Evolutionary conservation across 345 rosid genomes (phyloP).

Genomic region (Limnanthes douglasii): DNA sequence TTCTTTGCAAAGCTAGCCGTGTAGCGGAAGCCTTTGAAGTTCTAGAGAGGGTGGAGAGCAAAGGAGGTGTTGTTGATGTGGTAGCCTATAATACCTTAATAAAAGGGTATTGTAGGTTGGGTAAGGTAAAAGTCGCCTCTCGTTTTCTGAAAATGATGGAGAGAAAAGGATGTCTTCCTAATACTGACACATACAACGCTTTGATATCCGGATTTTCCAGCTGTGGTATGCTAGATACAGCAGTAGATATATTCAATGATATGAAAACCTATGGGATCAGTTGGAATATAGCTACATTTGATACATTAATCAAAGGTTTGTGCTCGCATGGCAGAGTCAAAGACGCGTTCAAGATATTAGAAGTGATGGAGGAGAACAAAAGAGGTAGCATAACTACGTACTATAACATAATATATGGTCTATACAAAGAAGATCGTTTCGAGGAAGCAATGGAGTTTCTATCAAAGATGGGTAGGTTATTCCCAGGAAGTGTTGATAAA

Average conservation of each 20-base stretch:
- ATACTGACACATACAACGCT: constrained; percentile 49
- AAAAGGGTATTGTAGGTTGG: constrained; percentile 43
- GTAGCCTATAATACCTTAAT: constrained; percentile 64
- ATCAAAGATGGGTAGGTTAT: constrained; percentile 39
- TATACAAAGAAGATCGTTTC: constrained; percentile 32
- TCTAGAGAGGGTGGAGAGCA: constrained; percentile 53
- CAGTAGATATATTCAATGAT: constrained; percentile 50
- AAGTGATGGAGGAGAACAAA: constrained; percentile 52
- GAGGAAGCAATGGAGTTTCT: constrained; percentile 53
- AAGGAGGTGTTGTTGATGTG: constrained; percentile 45
- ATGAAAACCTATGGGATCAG: constrained; percentile 64
- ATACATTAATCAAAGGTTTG: constrained; percentile 40
- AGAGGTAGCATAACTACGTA: constrained; percentile 34
- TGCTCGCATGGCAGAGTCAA: constrained; percentile 33
- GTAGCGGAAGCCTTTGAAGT: constrained; percentile 57
- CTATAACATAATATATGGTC: constrained; percentile 53
- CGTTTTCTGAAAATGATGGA: constrained; percentile 65
- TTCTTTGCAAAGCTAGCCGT: constrained; percentile 52
- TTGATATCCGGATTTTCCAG: constrained; percentile 54
- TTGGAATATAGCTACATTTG: constrained; percentile 48
- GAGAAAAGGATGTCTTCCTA: constrained; percentile 61
- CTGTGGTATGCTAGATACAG: constrained; percentile 37
- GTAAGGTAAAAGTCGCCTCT: constrained; percentile 44
- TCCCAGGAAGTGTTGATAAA: constrained; percentile 54
- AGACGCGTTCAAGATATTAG: constrained; percentile 56